Evolutionary conservation across 83 land plant genomes (phyloP).

Genomic region (Thuja plicata): DNA sequence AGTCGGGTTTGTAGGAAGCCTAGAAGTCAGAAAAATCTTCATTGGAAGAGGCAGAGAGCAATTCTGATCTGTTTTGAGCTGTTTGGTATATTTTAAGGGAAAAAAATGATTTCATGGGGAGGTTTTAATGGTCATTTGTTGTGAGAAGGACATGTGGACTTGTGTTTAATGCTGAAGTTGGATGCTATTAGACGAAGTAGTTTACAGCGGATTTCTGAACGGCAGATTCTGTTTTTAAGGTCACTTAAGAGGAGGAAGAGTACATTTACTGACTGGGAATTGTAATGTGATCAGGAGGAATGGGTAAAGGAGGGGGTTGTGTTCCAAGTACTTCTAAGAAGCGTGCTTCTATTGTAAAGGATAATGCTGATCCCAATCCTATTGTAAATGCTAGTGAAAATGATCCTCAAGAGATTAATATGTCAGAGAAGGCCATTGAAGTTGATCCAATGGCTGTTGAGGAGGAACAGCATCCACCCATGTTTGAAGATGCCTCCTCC

Average conservation of each 20-base stretch:
- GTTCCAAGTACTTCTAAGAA: constrained; percentile 70
- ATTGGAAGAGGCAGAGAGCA: neutral
- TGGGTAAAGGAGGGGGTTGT: constrained; percentile 94
- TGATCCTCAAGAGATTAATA: neutral
- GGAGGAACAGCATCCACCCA: constrained; percentile 7
- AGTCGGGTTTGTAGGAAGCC: neutral
- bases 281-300: constrained; percentile 12
- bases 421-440: constrained; percentile 14
- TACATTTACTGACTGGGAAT: neutral
- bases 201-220: neutral
- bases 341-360: constrained; percentile 15
- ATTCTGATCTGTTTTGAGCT: neutral
- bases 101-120: neutral
- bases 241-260: neutral
- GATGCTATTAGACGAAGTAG: neutral
- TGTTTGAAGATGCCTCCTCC: constrained; percentile 3
- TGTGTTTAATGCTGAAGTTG: neutral
- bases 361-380: constrained; percentile 11
- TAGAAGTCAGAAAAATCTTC: neutral
- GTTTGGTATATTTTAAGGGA: neutral
- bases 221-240: neutral
- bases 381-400: neutral
- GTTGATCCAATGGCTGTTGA: neutral
- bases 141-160: neutral
- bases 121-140: neutral